Percentiles rank a stretch among this genome's conserved stretches.
phyloP scores from a whole-genome alignment of 2,329 filamentous ascomycete genomes.

The Colletotrichum chrysophilum region DNA sequence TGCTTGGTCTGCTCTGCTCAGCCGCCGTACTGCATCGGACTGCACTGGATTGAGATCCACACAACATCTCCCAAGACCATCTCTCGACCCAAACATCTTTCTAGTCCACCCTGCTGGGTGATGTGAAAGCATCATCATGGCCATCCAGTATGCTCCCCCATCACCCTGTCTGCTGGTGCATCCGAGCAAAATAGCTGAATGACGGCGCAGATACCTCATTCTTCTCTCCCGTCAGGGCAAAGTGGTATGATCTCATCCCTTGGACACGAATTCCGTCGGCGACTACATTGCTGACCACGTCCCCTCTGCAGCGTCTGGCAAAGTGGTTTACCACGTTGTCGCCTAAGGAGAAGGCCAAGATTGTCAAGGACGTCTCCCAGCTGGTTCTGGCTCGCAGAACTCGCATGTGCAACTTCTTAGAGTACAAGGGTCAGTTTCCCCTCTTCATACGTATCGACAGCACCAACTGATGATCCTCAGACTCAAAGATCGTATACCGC shows the following conservation, averaged over 20 bases:
- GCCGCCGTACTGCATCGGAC: not conserved
- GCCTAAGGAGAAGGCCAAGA: constrained; percentile 98
- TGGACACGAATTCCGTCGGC: not conserved
- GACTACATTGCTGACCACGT: not conserved
- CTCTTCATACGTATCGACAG: not conserved
- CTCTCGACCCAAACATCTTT: constrained; percentile 17
- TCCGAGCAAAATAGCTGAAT: constrained; percentile 14
- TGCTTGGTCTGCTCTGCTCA: constrained; percentile 2
- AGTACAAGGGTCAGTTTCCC: constrained; percentile 83
- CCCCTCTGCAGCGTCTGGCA: constrained; percentile 77
- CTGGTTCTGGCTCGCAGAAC: constrained; percentile 94
- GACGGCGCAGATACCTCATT: constrained; percentile 81
- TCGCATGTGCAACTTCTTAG: constrained; percentile 99
- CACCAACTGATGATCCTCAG: constrained; percentile 48
- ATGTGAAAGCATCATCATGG: constrained; percentile 38
- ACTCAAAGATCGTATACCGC: constrained; percentile 98
- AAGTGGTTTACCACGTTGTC: constrained; percentile 99
- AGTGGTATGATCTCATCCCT: constrained; percentile 73
- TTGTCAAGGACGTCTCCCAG: constrained; percentile 99
- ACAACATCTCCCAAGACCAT: not conserved
- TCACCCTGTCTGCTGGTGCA: not conserved
- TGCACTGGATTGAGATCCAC: constrained; percentile 10
- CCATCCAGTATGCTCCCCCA: constrained; percentile 44
- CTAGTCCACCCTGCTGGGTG: constrained; percentile 12
- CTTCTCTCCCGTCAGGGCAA: constrained; percentile 98